A percentile compares a stretch with the other conserved stretches of the same genome.
Conservation (phyloP, 352 stramenopile species). For the Globisporangium perplexum region DNA sequence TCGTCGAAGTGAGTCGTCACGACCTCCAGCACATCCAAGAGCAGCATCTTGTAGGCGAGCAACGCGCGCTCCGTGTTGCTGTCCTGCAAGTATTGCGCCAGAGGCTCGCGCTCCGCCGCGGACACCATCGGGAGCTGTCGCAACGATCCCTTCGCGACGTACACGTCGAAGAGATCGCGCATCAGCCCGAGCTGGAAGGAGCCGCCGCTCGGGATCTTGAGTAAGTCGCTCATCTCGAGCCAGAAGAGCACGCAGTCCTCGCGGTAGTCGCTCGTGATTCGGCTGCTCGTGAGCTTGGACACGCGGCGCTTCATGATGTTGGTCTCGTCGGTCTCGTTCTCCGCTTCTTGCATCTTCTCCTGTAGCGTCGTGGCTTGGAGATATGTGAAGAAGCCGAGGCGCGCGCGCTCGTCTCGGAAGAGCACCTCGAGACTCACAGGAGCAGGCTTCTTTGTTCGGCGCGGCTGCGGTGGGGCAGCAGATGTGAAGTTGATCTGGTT, state of each 20-base stretch:
- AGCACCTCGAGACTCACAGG: slow-evolving; percentile 46
- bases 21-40: slow-evolving; percentile 54
- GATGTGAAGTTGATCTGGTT: neutral
- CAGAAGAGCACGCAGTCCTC: slow-evolving; percentile 66
- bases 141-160: slow-evolving; percentile 30
- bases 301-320: slow-evolving; percentile 4
- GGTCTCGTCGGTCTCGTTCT: slow-evolving; percentile 6
- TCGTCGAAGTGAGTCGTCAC: slow-evolving; percentile 53
- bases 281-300: slow-evolving; percentile 21
- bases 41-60: slow-evolving; percentile 53
- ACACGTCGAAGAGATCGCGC: slow-evolving; percentile 54
- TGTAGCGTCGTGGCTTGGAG: slow-evolving; percentile 30
- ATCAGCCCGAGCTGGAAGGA: slow-evolving; percentile 57
- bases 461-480: neutral
- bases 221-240: slow-evolving; percentile 58
- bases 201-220: slow-evolving; percentile 49
- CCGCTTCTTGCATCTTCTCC: slow-evolving; percentile 22
- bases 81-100: slow-evolving; percentile 41
- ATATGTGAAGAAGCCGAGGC: slow-evolving; percentile 53
- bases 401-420: slow-evolving; percentile 45
- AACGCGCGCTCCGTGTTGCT: slow-evolving; percentile 34
- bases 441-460: slow-evolving; percentile 23
- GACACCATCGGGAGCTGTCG: slow-evolving; percentile 51
- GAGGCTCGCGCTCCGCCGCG: slow-evolving; percentile 32
- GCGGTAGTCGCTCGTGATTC: slow-evolving; percentile 35